Evolutionary conservation across 1,139 yeast genomes (phyloP).

Genomic region (Magnusiomyces suaveolens): DNA sequence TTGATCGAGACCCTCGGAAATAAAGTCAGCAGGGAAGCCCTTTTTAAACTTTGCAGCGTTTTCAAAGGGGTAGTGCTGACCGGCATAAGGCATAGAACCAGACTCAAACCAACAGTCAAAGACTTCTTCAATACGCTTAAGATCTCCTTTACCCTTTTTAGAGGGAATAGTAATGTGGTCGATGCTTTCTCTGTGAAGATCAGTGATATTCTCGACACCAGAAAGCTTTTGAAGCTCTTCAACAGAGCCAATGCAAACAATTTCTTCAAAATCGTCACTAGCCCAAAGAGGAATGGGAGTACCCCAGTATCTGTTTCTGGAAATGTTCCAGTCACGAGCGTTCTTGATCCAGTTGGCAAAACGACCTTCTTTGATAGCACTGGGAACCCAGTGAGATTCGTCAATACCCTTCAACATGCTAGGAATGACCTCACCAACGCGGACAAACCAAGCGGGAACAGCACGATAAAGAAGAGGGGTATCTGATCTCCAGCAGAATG

Average conservation of each 20-base stretch:
- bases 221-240: slow-evolving; percentile 76
- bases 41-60: slow-evolving; percentile 55
- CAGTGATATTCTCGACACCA: slow-evolving; percentile 72
- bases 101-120: slow-evolving; percentile 99
- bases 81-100: slow-evolving; percentile 98
- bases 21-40: slow-evolving; percentile 93
- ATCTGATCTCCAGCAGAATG: slow-evolving; percentile 99
- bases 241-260: slow-evolving; percentile 87
- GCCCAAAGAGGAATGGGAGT: slow-evolving; percentile 98
- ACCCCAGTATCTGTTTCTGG: slow-evolving; percentile 99
- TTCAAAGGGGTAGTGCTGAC: slow-evolving; percentile 95
- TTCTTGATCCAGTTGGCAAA: slow-evolving; percentile 96
- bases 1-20: slow-evolving; percentile 97
- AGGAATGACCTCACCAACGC: slow-evolving; percentile 77
- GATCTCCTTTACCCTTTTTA: slow-evolving; percentile 73
- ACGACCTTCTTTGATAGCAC: slow-evolving; percentile 81
- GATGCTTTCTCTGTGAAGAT: slow-evolving; percentile 86
- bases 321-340: slow-evolving; percentile 98
- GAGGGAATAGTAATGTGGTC: slow-evolving; percentile 93
- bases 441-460: slow-evolving; percentile 98
- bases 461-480: slow-evolving; percentile 93
- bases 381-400: slow-evolving; percentile 91
- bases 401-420: slow-evolving; percentile 81
- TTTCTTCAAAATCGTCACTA: slow-evolving; percentile 83
- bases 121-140: slow-evolving; percentile 91